Evolutionary conservation across 2,329 filamentous ascomycete genomes (phyloP), one percentile per base, ranked within the genome.

Genomic region (Simplicillium aogashimaense): DNA sequence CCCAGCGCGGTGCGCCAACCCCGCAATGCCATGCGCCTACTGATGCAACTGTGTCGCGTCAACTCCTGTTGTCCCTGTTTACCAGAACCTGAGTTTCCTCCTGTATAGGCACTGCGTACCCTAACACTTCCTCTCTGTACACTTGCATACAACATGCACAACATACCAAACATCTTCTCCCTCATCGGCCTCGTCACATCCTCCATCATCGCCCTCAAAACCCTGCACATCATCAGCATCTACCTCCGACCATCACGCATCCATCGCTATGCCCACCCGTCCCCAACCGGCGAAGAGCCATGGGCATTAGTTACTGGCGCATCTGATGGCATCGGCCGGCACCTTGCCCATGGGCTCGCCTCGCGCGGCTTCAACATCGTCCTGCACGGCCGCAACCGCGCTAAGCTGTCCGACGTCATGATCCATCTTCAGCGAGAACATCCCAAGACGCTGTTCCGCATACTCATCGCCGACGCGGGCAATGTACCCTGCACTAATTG

Each of bases 301-400:
- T 74, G 67, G 63, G 69, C 66, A 2, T 52, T 75, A 5, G 60
- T 74, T 8, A 78, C 74, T 0, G 74, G 74, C 28, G 63, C 69
- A 14, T 70, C 62, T 12, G 71, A 73, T 35, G 76, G 74, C 15
- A 76, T 78, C 31, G 75, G 76, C 10, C 57, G 58, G 20, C 66
- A 57, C 0, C 67, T 77, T 43, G 64, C 65, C 3, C 53, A 66
- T 40, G 68, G 74, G 47, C 67, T 80, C n/a, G 67, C 67, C 14
- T 43, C 47, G 0, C 57, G 55, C 12, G 70, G 72, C 36, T 77
- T 78, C 63, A 72, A 75, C 47, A 61, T 80, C 29, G 59, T 78
- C 13, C 50, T 79, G 8, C 74, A 79, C 45, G 74, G 75, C n/a
- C 67, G 72, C 29, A 74, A 73, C 43, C 45, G 48, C 3, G 44